Conservation (phyloP, 805 yeast species). For the Zygosaccharomyces rouxii region DNA sequence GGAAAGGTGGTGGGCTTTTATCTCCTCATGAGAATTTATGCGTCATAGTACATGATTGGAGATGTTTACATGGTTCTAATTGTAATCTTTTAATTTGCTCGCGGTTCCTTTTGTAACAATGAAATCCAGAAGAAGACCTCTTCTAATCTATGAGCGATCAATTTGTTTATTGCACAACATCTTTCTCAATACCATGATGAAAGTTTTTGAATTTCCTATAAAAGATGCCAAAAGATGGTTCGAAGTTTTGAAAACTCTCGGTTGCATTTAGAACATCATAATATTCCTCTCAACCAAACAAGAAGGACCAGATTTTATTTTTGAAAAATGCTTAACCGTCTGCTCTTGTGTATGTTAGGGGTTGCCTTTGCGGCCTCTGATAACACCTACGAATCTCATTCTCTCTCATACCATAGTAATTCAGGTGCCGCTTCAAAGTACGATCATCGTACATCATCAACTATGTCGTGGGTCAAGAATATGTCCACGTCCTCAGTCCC, state of each 20-base stretch:
- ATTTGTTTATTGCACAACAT: no score
- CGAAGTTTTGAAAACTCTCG: background rate
- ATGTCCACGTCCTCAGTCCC: conserved; percentile 23
- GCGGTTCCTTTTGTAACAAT: no score
- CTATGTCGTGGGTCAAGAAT: background rate
- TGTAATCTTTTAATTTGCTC: no score
- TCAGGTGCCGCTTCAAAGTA: background rate
- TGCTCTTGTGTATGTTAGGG: no score
- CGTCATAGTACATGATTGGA: no score
- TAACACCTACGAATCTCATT: background rate
- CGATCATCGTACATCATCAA: background rate
- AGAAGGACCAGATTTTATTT: background rate
- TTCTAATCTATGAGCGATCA: no score
- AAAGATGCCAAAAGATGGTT: background rate
- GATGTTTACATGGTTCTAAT: no score
- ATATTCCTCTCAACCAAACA: background rate
- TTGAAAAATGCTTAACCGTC: background rate
- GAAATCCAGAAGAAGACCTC: no score
- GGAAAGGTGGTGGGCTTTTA: no score
- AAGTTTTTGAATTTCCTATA: background rate
- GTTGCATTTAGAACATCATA: background rate
- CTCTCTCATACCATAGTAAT: background rate
- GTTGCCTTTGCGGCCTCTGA: background rate
- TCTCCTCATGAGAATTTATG: no score
- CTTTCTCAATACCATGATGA: no score